Conservation (phyloP, 2,329 filamentous ascomycete genomes). For the Calonectria naviculata region DNA sequence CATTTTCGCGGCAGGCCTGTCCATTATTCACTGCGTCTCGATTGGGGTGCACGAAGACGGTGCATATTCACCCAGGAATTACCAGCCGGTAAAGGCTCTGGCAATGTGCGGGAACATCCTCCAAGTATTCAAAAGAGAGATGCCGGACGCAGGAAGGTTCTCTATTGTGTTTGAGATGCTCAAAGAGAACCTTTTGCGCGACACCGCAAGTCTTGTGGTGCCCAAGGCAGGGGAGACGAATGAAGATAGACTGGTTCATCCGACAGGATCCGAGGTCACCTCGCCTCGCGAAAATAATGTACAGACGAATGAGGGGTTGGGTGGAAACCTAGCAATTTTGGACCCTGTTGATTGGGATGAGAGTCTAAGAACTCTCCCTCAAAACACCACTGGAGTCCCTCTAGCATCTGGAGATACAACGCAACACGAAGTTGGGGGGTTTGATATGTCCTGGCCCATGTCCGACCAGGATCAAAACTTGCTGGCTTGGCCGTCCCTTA, state of each 20-base stretch:
- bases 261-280: neutral
- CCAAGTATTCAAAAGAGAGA: slow-evolving; percentile 12
- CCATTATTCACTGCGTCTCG: slow-evolving; percentile 45
- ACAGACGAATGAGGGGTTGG: neutral
- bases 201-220: neutral
- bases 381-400: neutral
- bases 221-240: neutral
- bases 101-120: slow-evolving; percentile 6
- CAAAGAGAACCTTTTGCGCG: slow-evolving; percentile 8
- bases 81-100: neutral
- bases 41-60: slow-evolving; percentile 9
- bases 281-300: neutral
- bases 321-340: neutral
- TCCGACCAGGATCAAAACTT: neutral
- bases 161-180: slow-evolving; percentile 32
- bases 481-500: neutral
- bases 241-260: neutral
- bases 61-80: slow-evolving; percentile 1
- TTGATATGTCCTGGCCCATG: neutral
- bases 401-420: neutral
- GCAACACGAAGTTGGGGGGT: neutral
- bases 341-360: neutral
- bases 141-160: slow-evolving; percentile 32
- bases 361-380: neutral
- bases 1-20: slow-evolving; percentile 57